Evolutionary conservation across 345 rosid genomes (phyloP).

Genomic region (Murraya koenigii): DNA sequence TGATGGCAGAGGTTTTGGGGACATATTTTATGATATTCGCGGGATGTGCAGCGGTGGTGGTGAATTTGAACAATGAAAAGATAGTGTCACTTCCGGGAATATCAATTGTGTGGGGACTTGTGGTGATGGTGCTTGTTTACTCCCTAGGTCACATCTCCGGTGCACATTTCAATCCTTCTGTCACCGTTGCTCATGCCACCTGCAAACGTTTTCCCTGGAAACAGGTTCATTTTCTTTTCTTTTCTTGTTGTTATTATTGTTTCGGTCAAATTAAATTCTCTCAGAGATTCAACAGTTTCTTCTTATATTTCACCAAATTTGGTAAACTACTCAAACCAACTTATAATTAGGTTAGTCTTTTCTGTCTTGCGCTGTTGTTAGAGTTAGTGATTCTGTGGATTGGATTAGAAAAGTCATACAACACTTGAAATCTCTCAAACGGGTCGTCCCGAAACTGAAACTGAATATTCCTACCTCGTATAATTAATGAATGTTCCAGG

Average conservation of each 20-base stretch:
- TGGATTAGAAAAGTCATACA: too few species aligned
- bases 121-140: constrained; percentile 81
- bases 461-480: too few species aligned
- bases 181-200: constrained; percentile 87
- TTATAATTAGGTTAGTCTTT: background rate
- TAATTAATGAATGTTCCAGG: constrained; percentile 32
- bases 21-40: constrained; percentile 92
- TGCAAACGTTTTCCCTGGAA: constrained; percentile 77
- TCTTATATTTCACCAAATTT: background rate
- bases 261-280: too few species aligned
- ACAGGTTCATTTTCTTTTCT: constrained; percentile 38
- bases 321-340: constrained; percentile 12
- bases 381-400: too few species aligned
- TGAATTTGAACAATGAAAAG: constrained; percentile 56
- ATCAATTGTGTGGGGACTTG: constrained; percentile 81
- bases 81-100: constrained; percentile 75
- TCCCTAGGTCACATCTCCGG: constrained; percentile 95
- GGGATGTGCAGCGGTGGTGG: constrained; percentile 79
- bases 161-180: constrained; percentile 95
- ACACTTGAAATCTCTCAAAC: too few species aligned
- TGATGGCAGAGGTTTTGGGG: constrained; percentile 74
- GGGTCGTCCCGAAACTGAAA: too few species aligned
- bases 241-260: too few species aligned
- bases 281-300: too few species aligned
- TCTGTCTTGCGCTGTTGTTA: too few species aligned